These are phyloP conservation scores for Alternaria alternata DNA, from an alignment of 2,329 filamentous ascomycete species.

Conservation along the genomic window DNA sequence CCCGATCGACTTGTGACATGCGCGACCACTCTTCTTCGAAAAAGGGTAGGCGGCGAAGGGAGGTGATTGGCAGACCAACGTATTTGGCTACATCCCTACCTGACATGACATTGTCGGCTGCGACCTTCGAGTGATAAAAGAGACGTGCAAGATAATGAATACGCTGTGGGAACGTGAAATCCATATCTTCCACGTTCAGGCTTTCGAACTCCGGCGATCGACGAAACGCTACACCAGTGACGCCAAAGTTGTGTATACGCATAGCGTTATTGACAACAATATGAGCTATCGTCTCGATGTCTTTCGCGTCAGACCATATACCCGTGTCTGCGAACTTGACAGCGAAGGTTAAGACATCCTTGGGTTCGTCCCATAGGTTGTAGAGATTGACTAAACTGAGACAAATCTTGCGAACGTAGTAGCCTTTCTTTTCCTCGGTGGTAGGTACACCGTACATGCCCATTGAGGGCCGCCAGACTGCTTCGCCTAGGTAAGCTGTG, in stretches of 20 bases:
- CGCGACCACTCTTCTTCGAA: neutral
- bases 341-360: neutral
- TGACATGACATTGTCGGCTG: conserved; percentile 8
- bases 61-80: neutral
- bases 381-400: neutral
- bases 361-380: neutral
- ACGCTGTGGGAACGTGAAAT: conserved; percentile 11
- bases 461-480: neutral
- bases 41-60: neutral
- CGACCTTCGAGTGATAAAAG: conserved; percentile 7
- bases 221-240: conserved; percentile 1
- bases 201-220: neutral
- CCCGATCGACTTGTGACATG: neutral
- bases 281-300: conserved; percentile 8
- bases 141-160: conserved; percentile 2
- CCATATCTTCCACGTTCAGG: neutral
- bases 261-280: neutral
- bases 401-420: neutral
- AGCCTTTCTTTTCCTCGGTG: neutral
- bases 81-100: conserved; percentile 2
- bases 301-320: neutral
- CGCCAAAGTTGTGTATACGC: conserved; percentile 1
- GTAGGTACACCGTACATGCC: neutral
- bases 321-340: neutral
- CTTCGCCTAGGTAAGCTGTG: neutral